phyloP scores from a whole-genome alignment of 2,329 filamentous ascomycete species.

The Botrytis sinoallii region DNA sequence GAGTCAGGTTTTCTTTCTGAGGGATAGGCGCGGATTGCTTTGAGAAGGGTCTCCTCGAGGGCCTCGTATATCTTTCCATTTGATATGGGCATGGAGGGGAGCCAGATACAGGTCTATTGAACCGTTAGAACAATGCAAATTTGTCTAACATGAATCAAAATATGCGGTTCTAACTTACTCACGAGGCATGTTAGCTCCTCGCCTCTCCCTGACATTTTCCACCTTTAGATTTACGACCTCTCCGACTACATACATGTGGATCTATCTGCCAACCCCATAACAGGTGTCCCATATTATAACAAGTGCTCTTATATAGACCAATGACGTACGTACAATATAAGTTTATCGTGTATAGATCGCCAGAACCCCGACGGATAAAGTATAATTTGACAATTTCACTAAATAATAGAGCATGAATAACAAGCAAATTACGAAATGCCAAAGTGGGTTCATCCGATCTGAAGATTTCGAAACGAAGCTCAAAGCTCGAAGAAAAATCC shows the following conservation, averaged over 20 bases:
- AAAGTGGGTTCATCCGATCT: constrained; percentile 12
- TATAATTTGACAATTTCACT: neutral
- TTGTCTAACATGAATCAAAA: constrained; percentile 11
- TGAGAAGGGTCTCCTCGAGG: neutral
- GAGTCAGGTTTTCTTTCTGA: neutral
- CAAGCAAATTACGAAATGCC: neutral
- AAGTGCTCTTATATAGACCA: neutral
- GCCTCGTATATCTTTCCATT: neutral
- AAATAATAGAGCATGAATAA: constrained; percentile 6
- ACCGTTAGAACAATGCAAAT: neutral
- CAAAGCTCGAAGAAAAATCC: neutral
- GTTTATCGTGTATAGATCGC: neutral
- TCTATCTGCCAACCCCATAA: neutral
- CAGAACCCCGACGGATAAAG: neutral
- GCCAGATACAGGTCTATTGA: constrained; percentile 2
- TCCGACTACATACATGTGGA: neutral
- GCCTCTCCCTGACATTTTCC: neutral
- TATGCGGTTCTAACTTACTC: constrained; percentile 1
- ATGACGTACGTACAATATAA: constrained; percentile 8
- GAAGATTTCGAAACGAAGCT: neutral
- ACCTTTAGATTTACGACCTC: neutral
- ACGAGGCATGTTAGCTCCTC: neutral
- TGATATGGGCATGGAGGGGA: neutral
- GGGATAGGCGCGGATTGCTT: neutral
- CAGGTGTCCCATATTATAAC: constrained; percentile 8